phyloP scores from a whole-genome alignment of 805 yeast genomes.

The Nakazawaea wyomingensis region DNA sequence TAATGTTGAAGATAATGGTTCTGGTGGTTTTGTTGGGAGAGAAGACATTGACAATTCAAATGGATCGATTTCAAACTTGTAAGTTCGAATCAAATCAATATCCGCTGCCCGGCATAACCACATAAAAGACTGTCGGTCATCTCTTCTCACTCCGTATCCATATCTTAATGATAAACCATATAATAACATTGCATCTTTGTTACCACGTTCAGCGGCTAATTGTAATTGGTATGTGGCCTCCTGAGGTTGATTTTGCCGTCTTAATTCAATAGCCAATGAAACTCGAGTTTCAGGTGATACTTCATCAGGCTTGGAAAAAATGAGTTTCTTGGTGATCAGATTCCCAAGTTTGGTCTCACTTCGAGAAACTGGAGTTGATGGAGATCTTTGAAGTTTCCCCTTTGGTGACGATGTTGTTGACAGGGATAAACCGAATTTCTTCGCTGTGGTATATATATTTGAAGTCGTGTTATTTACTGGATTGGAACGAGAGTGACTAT shows the following conservation, averaged over 20 bases:
- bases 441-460: neutral
- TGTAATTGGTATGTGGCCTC: slow-evolving; percentile 69
- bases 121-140: slow-evolving; percentile 45
- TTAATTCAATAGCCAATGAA: slow-evolving; percentile 40
- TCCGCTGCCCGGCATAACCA: slow-evolving; percentile 57
- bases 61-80: slow-evolving; percentile 28
- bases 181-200: slow-evolving; percentile 59
- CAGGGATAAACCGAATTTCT: neutral
- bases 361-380: slow-evolving; percentile 7
- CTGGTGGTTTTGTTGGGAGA: slow-evolving; percentile 33
- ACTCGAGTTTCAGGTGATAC: slow-evolving; percentile 29
- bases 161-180: slow-evolving; percentile 62
- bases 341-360: neutral
- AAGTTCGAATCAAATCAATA: slow-evolving; percentile 21
- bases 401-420: slow-evolving; percentile 8
- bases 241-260: slow-evolving; percentile 54
- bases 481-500: slow-evolving; percentile 23
- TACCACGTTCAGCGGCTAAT: slow-evolving; percentile 57
- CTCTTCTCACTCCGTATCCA: slow-evolving; percentile 64
- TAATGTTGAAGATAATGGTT: slow-evolving; percentile 43
- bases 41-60: slow-evolving; percentile 22
- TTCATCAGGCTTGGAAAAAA: slow-evolving; percentile 11
- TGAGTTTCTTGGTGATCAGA: neutral
- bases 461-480: too few relatives aligned
- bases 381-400: slow-evolving; percentile 5